These are phyloP conservation scores for Podospora pseudopauciseta DNA, from an alignment of 495 filamentous ascomycete species.

Conservation along the genomic window DNA sequence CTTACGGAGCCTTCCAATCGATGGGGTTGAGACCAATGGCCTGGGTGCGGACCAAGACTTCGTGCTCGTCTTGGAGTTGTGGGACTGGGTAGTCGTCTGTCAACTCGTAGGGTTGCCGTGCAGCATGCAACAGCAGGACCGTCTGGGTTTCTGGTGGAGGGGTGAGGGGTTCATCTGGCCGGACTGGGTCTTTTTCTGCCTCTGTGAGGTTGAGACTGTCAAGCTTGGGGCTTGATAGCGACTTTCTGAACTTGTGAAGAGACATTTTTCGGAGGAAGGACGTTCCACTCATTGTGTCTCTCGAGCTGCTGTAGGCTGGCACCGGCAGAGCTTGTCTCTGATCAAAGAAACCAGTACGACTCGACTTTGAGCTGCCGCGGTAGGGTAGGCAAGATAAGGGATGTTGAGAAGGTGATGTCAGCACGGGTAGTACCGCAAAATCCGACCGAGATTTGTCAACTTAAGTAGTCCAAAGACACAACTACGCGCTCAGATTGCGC, in stretches of 20 bases:
- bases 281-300: conserved; percentile 7
- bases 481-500: conserved; percentile 25
- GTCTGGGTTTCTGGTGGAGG: conserved; percentile 36
- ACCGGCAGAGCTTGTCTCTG: neutral
- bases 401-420: neutral
- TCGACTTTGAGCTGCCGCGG: neutral
- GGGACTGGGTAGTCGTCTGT: conserved; percentile 50
- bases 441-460: neutral
- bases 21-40: conserved; percentile 67
- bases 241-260: conserved; percentile 15
- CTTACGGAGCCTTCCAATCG: conserved; percentile 70
- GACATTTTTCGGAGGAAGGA: conserved; percentile 28
- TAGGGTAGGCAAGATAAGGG: conserved; percentile 8
- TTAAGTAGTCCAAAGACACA: conserved; percentile 8
- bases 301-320: neutral
- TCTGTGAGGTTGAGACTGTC: neutral
- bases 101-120: conserved; percentile 41
- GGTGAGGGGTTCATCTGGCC: neutral
- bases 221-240: conserved; percentile 7
- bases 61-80: conserved; percentile 31
- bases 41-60: conserved; percentile 55
- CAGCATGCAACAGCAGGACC: conserved; percentile 43
- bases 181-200: neutral
- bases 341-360: neutral
- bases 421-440: neutral